phyloP scores from a whole-genome alignment of 305 asterid genomes.

The Euphrasia arctica region DNA sequence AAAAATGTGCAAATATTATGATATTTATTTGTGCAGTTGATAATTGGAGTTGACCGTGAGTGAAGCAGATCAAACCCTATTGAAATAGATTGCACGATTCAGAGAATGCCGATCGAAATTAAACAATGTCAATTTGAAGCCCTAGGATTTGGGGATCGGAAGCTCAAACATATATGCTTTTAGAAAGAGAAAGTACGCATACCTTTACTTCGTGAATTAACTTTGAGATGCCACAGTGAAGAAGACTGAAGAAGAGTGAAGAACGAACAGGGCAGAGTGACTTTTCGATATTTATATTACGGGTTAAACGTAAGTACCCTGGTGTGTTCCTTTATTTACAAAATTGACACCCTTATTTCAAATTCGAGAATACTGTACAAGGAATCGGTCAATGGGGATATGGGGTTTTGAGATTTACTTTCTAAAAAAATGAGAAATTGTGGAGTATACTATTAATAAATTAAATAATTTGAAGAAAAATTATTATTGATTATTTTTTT shows the following conservation, averaged over 20 bases:
- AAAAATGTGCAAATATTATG: not conserved
- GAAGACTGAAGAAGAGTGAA: not conserved
- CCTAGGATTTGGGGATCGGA: slow-evolving; percentile 50
- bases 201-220: slow-evolving; percentile 27
- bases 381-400: too few relatives aligned
- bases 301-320: not conserved
- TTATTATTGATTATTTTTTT: too few relatives aligned
- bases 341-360: not conserved
- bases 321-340: not conserved
- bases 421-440: too few relatives aligned
- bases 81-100: not conserved
- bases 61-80: slow-evolving; percentile 18
- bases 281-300: slow-evolving; percentile 7
- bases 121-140: slow-evolving; percentile 19
- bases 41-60: slow-evolving; percentile 20
- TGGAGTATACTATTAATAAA: too few relatives aligned
- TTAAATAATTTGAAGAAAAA: too few relatives aligned
- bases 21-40: not conserved
- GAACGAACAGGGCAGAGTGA: slow-evolving; percentile 1
- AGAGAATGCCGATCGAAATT: slow-evolving; percentile 27
- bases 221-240: slow-evolving; percentile 21
- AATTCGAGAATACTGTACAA: not conserved
- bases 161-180: slow-evolving; percentile 25
- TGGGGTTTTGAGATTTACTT: too few relatives aligned
- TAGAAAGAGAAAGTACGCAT: not conserved